Conservation (phyloP, 2,329 filamentous ascomycete species). For the Neonectria faginata region DNA sequence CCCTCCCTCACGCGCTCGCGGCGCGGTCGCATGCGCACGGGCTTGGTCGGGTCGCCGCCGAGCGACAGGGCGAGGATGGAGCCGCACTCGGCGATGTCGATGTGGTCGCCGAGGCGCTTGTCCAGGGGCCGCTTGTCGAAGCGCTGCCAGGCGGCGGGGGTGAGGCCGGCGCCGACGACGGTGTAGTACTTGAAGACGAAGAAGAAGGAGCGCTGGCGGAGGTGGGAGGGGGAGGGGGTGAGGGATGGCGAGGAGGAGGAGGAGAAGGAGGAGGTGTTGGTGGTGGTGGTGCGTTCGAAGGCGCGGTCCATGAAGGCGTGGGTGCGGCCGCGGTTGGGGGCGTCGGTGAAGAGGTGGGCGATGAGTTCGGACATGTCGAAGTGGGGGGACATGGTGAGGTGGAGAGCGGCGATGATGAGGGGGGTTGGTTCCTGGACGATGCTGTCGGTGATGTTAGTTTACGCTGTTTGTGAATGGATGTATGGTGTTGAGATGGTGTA, state of each 20-base stretch:
- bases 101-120: conserved; percentile 59
- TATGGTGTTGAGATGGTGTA: neutral
- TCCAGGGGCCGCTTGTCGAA: conserved; percentile 61
- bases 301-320: conserved; percentile 63
- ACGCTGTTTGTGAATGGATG: neutral
- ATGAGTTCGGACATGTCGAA: conserved; percentile 74
- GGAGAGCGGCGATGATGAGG: conserved; percentile 68
- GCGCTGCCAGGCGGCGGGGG: conserved; percentile 70
- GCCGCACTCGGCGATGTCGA: conserved; percentile 69
- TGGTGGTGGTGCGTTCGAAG: conserved; percentile 49
- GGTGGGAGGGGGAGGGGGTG: conserved; percentile 53
- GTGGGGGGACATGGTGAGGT: conserved; percentile 66
- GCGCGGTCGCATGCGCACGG: conserved; percentile 61
- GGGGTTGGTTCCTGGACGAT: conserved; percentile 72
- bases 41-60: conserved; percentile 62
- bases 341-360: conserved; percentile 63
- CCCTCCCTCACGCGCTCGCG: conserved; percentile 63
- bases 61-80: conserved; percentile 70
- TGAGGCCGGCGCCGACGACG: conserved; percentile 65
- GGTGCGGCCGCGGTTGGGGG: conserved; percentile 56
- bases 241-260: conserved; percentile 30
- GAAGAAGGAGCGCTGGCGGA: conserved; percentile 68
- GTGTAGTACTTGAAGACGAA: conserved; percentile 76
- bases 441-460: conserved; percentile 47
- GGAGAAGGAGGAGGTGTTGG: conserved; percentile 24